phyloP scores from a whole-genome alignment of 331 rosid species.

The Malus hybrid region DNA sequence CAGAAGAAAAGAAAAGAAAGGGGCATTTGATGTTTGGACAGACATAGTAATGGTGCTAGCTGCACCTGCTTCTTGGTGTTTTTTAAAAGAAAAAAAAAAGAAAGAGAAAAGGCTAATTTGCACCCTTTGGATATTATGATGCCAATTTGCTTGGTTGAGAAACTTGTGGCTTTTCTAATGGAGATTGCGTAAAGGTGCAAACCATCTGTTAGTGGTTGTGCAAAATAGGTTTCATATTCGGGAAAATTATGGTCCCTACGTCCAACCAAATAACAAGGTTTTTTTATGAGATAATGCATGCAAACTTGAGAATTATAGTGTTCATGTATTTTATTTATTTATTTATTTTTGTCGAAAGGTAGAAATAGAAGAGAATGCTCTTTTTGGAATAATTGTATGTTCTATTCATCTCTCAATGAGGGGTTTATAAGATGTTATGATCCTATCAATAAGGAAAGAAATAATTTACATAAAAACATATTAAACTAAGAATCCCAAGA shows the following conservation, averaged over 20 bases:
- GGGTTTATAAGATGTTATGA: no score
- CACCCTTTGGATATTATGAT: neutral
- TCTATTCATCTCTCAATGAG: no score
- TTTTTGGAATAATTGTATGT: no score
- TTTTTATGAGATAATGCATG: neutral
- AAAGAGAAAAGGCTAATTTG: neutral
- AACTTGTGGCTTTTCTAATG: no score
- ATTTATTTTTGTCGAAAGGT: no score
- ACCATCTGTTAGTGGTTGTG: neutral
- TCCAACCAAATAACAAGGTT: neutral
- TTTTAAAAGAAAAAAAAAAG: no score
- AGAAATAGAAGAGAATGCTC: no score
- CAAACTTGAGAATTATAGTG: neutral
- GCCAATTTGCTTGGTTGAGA: no score
- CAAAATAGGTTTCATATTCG: neutral
- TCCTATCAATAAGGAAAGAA: no score
- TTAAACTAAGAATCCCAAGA: no score
- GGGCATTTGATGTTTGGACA: slow-evolving; percentile 1
- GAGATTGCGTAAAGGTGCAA: neutral
- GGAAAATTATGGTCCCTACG: neutral
- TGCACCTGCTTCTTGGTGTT: neutral
- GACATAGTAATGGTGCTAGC: slow-evolving; percentile 10
- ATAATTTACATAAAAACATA: no score
- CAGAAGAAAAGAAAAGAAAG: slow-evolving; percentile 13
- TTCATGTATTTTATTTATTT: neutral